phyloP scores from a whole-genome alignment of 257 asterid species.

The Solanum sparsipilum region DNA sequence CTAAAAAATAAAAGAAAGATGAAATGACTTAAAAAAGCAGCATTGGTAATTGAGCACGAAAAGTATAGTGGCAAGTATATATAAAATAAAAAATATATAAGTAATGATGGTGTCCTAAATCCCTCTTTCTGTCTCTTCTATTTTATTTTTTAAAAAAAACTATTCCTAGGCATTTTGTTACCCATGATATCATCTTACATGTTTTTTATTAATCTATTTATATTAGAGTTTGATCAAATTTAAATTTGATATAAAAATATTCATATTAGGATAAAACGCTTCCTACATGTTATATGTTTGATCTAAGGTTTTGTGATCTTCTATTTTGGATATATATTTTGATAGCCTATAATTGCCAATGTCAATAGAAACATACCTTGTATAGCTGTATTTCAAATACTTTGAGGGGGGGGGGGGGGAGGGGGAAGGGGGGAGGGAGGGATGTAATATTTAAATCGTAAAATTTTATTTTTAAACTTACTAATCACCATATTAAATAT shows the following conservation, averaged over 20 bases:
- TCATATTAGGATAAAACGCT: too few species aligned
- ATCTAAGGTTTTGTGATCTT: neutral
- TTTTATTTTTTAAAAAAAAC: too few species aligned
- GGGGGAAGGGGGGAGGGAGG: too few species aligned
- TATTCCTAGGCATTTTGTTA: neutral
- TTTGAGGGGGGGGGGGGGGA: too few species aligned
- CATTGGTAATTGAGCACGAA: constrained; percentile 15
- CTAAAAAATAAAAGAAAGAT: neutral
- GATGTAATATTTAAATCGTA: neutral
- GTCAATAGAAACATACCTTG: neutral
- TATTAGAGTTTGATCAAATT: too few species aligned
- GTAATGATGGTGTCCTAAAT: neutral
- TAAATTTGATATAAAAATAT: too few species aligned
- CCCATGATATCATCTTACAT: neutral
- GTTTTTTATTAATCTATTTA: neutral
- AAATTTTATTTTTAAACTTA: neutral
- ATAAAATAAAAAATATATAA: neutral
- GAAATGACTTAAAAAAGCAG: neutral
- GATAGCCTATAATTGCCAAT: neutral
- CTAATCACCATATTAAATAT: neutral
- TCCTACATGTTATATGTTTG: neutral
- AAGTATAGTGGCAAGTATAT: neutral
- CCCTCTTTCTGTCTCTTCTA: neutral
- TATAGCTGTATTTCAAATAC: neutral
- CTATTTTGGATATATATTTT: neutral